Conservation (phyloP, 1,284 basidiomycete genomes). For the Trametes versicolor region DNA sequence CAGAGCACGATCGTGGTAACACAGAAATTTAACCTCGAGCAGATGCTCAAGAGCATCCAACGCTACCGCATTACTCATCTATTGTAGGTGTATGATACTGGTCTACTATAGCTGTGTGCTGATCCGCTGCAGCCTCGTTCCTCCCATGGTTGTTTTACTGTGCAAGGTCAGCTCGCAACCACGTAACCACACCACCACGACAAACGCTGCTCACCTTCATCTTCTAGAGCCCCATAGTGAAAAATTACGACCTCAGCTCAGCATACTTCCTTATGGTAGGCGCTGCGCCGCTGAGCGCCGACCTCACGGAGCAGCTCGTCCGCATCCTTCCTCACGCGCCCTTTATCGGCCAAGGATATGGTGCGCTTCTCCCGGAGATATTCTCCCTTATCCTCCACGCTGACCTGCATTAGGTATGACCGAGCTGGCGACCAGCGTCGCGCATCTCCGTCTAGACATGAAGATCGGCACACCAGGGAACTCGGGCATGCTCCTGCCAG, state of each 20-base stretch:
- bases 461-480: constrained; percentile 45
- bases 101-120: constrained; percentile 14
- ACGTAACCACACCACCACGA: no score
- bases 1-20: constrained; percentile 64
- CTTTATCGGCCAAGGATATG: constrained; percentile 70
- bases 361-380: constrained; percentile 39
- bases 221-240: constrained; percentile 64
- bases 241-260: constrained; percentile 67
- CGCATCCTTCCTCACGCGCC: constrained; percentile 60
- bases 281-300: constrained; percentile 74
- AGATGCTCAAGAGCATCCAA: constrained; percentile 72
- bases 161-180: constrained; percentile 56
- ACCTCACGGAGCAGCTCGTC: constrained; percentile 63
- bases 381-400: neutral
- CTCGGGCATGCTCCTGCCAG: constrained; percentile 51
- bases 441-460: constrained; percentile 39
- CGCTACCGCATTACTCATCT: constrained; percentile 69
- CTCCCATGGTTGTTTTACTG: constrained; percentile 62
- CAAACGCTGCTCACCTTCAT: no score
- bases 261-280: constrained; percentile 67
- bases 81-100: constrained; percentile 51
- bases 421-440: constrained; percentile 58
- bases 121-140: constrained; percentile 60
- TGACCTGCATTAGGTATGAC: constrained; percentile 48
- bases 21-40: constrained; percentile 71